Percentiles rank a stretch among this genome's conserved stretches.
Evolutionary conservation across 2,329 filamentous ascomycete species (phyloP).

Genomic region (Colletotrichum shisoi): DNA sequence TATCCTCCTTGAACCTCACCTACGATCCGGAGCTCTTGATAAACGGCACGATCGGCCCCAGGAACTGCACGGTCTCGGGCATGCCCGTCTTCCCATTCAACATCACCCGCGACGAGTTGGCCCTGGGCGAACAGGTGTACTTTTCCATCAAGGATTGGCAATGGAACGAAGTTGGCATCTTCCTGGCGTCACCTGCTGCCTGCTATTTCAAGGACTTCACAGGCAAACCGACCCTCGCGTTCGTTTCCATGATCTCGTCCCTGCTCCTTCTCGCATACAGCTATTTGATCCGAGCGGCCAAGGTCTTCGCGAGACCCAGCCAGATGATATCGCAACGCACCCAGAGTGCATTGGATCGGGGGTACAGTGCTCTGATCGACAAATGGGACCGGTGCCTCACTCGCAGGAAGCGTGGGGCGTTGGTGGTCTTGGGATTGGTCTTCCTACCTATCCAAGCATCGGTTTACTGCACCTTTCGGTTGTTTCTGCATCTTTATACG

Average conservation of each 20-base stretch:
- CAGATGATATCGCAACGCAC: background rate
- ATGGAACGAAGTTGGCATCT: background rate
- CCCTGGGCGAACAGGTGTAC: background rate
- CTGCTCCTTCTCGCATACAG: background rate
- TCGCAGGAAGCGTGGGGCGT: background rate
- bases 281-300: background rate
- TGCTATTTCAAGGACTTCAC: conserved; percentile 4
- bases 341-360: background rate
- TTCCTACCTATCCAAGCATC: conserved; percentile 1
- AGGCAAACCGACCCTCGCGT: background rate
- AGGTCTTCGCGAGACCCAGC: background rate
- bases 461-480: background rate
- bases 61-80: background rate
- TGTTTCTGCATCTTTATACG: background rate
- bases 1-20: background rate
- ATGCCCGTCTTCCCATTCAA: background rate
- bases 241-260: conserved; percentile 8
- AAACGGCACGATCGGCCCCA: background rate
- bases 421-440: background rate
- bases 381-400: background rate
- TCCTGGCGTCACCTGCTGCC: conserved; percentile 3
- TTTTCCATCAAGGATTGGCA: background rate
- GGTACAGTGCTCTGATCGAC: background rate
- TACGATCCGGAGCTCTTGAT: background rate
- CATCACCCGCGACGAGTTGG: background rate